Evolutionary conservation across 164 flowering plant species (phyloP), one percentile per base, ranked within the genome.

Genomic region (Euptelea pleiosperma): DNA sequence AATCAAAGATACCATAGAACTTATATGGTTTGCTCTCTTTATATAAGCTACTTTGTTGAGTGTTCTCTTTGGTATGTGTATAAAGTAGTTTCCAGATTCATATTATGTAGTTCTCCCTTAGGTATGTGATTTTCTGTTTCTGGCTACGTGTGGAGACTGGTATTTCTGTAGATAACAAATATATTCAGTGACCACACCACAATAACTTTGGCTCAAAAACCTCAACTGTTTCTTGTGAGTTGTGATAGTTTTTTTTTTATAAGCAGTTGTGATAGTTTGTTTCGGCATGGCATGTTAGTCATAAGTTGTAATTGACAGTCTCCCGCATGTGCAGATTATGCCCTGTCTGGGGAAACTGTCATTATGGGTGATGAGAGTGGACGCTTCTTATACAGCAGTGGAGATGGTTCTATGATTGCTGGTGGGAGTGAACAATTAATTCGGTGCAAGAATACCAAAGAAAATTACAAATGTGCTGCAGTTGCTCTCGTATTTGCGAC

Each of bases 401-500:
- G 58, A 14, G 57, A 52, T 54, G 54, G 62, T 3, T 57, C 61
- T 10, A 61, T 45, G 49, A 64, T 37, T 59, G 4, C 19, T 15
- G 41, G 30, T 60, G 64, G 50, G 26, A 58, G 12, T 54, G 15
- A 1, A 26, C 37, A 50, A 14, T 46, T 22, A 35, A 11, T 7
- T 33, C 15, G 40, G 22, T n/a, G 53, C 34, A 33, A 34, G 40
- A 34, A 37, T 30, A 21, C 29, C 18, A 18, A 34, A 44, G 15
- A 29, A 30, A 53, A 22, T 54, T 3, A 37, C 8, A 39, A 18
- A 33, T 26, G 34, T 41, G 79, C 57, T 70, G 86, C 80, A 41
- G 79, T 80, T 67, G 83, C 80, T 60, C 77, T 88, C 33, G 70
- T 82, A 34, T 83, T 88, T 82, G 86, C 82, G 25, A 74, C 54